A percentile compares a stretch with the other conserved stretches of the same genome.
Evolutionary conservation across 1,284 basidiomycete genomes (phyloP).

Genomic region (Cryptococcus sp.): DNA sequence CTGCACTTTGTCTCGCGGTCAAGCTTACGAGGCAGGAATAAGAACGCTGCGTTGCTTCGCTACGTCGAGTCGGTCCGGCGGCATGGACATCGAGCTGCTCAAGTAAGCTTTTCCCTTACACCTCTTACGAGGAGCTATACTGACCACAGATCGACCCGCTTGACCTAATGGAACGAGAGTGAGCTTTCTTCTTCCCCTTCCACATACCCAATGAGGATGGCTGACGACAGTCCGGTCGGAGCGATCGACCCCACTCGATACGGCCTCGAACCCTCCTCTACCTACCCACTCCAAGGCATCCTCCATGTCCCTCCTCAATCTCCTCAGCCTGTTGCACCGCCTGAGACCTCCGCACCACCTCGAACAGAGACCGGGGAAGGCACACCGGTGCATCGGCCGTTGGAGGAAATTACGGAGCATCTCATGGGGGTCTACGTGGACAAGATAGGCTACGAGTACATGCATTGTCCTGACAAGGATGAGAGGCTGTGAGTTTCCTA

Average conservation of each 20-base stretch:
- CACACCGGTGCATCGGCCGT: constrained; percentile 53
- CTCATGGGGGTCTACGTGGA: constrained; percentile 70
- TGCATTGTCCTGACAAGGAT: constrained; percentile 37
- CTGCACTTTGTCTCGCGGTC: background rate
- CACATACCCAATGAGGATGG: background rate
- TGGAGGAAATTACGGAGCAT: constrained; percentile 64
- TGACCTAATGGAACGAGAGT: constrained; percentile 75
- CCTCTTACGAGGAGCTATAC: constrained; percentile 64
- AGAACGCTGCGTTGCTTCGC: constrained; percentile 71
- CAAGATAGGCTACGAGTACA: constrained; percentile 77
- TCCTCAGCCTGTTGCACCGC: constrained; percentile 13
- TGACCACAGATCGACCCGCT: constrained; percentile 72
- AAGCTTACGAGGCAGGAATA: constrained; percentile 51
- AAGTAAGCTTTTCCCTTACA: constrained; percentile 51
- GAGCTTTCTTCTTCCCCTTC: no score
- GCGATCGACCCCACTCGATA: constrained; percentile 75
- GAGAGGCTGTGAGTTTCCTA: constrained; percentile 35
- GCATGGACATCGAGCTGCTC: constrained; percentile 44
- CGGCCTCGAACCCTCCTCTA: constrained; percentile 56
- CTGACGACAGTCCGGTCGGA: constrained; percentile 51
- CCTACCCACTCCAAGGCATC: constrained; percentile 72
- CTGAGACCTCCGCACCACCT: constrained; percentile 46
- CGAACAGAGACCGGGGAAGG: constrained; percentile 51
- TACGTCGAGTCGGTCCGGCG: constrained; percentile 76
- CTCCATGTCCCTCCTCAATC: constrained; percentile 26